Evolutionary conservation across 805 yeast species (phyloP).

Genomic region (Schizosaccharomyces cryophilus): DNA sequence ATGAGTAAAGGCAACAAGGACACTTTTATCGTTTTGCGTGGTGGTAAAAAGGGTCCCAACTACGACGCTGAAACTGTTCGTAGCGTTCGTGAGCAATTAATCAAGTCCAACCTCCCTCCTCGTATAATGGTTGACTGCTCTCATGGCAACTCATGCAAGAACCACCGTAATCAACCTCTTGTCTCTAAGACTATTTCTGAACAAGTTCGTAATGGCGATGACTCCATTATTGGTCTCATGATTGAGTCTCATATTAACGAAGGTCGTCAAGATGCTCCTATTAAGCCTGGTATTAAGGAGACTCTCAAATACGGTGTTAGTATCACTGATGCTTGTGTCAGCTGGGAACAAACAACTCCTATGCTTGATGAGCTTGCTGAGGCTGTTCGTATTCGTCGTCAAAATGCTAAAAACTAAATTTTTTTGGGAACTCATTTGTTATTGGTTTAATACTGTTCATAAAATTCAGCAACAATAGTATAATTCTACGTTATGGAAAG

Average conservation of each 20-base stretch:
- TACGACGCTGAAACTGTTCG: constrained; percentile 53
- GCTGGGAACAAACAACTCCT: constrained; percentile 60
- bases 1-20: constrained; percentile 85
- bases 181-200: constrained; percentile 58
- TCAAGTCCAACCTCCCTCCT: constrained; percentile 23
- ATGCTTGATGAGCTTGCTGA: constrained; percentile 49
- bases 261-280: constrained; percentile 79
- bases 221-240: constrained; percentile 75
- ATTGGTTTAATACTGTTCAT: background rate
- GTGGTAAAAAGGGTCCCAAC: constrained; percentile 85
- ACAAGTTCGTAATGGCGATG: constrained; percentile 56
- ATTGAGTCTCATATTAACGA: constrained; percentile 78
- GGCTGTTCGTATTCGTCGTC: constrained; percentile 60
- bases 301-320: constrained; percentile 75
- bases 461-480: background rate
- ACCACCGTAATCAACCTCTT: constrained; percentile 77
- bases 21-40: constrained; percentile 78
- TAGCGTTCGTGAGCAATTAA: constrained; percentile 36
- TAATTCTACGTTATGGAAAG: background rate
- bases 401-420: background rate
- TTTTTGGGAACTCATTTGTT: background rate
- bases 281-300: constrained; percentile 20
- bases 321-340: constrained; percentile 92
- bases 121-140: constrained; percentile 93
- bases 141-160: constrained; percentile 82